Conservation (phyloP, 306 rosid genomes). For the Cucumis cinereus region DNA sequence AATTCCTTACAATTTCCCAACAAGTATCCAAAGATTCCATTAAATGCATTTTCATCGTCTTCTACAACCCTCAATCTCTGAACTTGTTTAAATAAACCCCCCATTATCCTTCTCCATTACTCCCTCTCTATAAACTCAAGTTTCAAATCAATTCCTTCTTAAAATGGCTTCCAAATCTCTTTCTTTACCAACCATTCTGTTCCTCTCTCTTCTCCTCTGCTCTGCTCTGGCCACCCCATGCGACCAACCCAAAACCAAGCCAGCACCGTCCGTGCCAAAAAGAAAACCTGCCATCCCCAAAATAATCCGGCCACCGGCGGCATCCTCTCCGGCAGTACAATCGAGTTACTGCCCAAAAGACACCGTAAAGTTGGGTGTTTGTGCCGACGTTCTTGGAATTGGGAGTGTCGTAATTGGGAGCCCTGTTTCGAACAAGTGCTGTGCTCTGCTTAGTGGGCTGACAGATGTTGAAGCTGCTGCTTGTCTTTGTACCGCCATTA, state of each 20-base stretch:
- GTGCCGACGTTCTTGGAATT: slow-evolving; percentile 45
- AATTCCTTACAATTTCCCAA: neutral
- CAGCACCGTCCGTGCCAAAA: neutral
- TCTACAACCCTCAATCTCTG: neutral
- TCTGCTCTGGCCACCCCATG: slow-evolving; percentile 26
- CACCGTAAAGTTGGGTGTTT: slow-evolving; percentile 52
- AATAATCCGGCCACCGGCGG: neutral
- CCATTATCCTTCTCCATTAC: neutral
- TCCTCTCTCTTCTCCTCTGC: slow-evolving; percentile 34
- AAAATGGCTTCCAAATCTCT: slow-evolving; percentile 40
- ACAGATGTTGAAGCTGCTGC: slow-evolving; percentile 54
- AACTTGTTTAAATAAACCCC: neutral
- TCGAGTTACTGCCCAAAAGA: slow-evolving; percentile 35
- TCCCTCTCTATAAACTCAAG: neutral
- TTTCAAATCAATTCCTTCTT: neutral
- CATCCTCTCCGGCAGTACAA: neutral
- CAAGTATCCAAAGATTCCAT: neutral
- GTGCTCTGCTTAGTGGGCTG: slow-evolving; percentile 52
- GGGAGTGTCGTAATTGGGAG: slow-evolving; percentile 22
- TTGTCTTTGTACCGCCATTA: slow-evolving; percentile 72
- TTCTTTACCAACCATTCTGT: slow-evolving; percentile 22
- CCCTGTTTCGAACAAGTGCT: slow-evolving; percentile 46
- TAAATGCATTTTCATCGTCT: neutral
- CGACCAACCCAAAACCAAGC: slow-evolving; percentile 14
- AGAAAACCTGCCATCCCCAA: neutral